These are phyloP conservation scores for Nasturtium officinale DNA, from an alignment of 345 rosid genomes.

Conservation along the genomic window DNA sequence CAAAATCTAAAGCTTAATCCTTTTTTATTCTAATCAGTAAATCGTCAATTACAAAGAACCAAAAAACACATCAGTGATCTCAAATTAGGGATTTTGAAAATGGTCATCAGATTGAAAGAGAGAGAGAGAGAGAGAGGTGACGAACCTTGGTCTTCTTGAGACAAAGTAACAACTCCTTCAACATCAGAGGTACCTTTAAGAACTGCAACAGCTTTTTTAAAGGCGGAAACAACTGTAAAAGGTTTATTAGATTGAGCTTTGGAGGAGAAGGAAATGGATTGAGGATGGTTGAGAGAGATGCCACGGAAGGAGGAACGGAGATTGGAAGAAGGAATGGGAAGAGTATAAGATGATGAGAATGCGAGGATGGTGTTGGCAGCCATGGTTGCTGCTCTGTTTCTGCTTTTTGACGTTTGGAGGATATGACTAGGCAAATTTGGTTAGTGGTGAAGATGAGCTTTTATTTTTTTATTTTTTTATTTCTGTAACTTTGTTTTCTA, in stretches of 20 bases:
- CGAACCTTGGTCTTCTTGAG: constrained; percentile 74
- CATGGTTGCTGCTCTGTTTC: constrained; percentile 50
- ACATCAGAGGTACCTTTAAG: constrained; percentile 77
- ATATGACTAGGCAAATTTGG: neutral
- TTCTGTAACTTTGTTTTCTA: neutral
- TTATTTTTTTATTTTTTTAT: neutral
- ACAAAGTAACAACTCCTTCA: constrained; percentile 84
- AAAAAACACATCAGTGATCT: neutral
- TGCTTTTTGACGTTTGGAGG: constrained; percentile 21
- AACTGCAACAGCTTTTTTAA: constrained; percentile 92
- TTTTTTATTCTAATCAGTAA: neutral
- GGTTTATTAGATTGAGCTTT: constrained; percentile 51
- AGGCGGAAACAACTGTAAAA: constrained; percentile 57
- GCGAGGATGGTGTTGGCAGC: constrained; percentile 60
- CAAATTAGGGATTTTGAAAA: neutral
- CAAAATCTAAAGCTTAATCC: neutral
- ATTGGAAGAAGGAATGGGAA: constrained; percentile 27
- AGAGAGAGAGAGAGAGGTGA: neutral
- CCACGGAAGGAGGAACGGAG: constrained; percentile 59
- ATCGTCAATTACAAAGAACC: too few relatives aligned
- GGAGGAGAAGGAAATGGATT: constrained; percentile 44
- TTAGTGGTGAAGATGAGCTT: neutral
- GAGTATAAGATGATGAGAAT: constrained; percentile 39
- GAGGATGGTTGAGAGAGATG: constrained; percentile 55
- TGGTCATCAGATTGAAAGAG: neutral